phyloP scores from a whole-genome alignment of 345 rosid species.

The Arabis alpina region DNA sequence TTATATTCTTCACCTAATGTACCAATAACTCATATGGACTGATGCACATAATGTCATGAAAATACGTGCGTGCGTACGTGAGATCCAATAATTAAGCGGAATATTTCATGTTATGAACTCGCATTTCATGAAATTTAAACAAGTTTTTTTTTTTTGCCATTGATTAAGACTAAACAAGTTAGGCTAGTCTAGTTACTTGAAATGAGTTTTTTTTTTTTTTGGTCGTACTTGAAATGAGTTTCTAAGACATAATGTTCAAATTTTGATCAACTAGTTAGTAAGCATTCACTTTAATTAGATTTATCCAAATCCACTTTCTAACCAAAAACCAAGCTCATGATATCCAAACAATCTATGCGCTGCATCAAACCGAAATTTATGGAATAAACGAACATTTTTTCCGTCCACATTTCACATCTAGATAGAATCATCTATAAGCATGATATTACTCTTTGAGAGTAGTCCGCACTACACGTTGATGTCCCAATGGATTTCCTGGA shows the following conservation, averaged over 20 bases:
- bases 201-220: not conserved
- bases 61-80: conserved; percentile 22
- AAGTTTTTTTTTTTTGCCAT: too few species aligned
- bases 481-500: conserved; percentile 23
- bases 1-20: conserved; percentile 18
- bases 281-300: not conserved
- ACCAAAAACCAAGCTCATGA: conserved; percentile 7
- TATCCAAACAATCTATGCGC: conserved; percentile 1
- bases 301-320: not conserved
- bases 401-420: not conserved
- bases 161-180: too few species aligned
- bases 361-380: conserved; percentile 2
- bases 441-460: conserved; percentile 32
- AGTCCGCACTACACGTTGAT: conserved; percentile 28
- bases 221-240: not conserved
- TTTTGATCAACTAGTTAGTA: not conserved
- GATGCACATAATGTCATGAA: conserved; percentile 3
- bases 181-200: too few species aligned
- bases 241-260: not conserved
- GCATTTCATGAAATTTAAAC: too few species aligned
- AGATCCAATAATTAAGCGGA: not conserved
- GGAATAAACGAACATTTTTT: not conserved
- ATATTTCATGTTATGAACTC: too few species aligned
- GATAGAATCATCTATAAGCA: conserved; percentile 1
- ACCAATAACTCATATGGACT: conserved; percentile 4